Base-by-base conservation (phyloP, 495 filamentous ascomycete species). In the Aspergillus campestris region DNA sequence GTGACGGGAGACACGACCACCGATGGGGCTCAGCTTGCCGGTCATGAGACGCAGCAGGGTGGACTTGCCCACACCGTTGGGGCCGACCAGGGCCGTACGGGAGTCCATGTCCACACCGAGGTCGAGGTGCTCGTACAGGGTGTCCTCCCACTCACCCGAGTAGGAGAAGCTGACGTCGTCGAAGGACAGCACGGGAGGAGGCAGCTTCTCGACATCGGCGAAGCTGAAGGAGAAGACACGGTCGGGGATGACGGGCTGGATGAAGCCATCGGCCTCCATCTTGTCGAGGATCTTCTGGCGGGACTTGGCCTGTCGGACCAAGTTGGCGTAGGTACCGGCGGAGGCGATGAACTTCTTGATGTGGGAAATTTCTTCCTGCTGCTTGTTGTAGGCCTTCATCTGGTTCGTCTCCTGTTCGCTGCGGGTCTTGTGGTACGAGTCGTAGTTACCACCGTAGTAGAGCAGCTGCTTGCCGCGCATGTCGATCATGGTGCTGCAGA, bases 311-410 rank as follows among this genome's bases (percentile, higher is more conserved):
- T 98, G 92, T 60, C 89, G 76, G 58, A 99, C 92, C 69, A 99
- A 79, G 75, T 99, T 99, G 77, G 92, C 92, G 63, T 99, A 99
- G 48, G 92, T 99, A 89, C 92, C 92, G 42, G 94, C 92, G 40
- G 91, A 96, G 53, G 92, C 92, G 64, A 99, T 99, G 78, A 99
- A 99, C 72, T 96, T 95, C 79, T 99, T 99, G 80, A 99, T 99
- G 73, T 99, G 92, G 51, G 80, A 73, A 60, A 99, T 99, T 78
- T 99, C 92, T 47, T 99, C 92, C 63, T 99, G 92, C 62, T 99
- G 92, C 76, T 99, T 99, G 63, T 82, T 74, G 77, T 99, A 99
- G 38, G 94, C 91, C 73, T 96, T 99, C 79, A 81, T 83, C 74
- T 99, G 94, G 75, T 99, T 99, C 64, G 80, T 82, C 71, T 99